These are phyloP conservation scores for Cardamine chenopodiifolia DNA, from an alignment of 345 rosid species.

Conservation along the genomic window DNA sequence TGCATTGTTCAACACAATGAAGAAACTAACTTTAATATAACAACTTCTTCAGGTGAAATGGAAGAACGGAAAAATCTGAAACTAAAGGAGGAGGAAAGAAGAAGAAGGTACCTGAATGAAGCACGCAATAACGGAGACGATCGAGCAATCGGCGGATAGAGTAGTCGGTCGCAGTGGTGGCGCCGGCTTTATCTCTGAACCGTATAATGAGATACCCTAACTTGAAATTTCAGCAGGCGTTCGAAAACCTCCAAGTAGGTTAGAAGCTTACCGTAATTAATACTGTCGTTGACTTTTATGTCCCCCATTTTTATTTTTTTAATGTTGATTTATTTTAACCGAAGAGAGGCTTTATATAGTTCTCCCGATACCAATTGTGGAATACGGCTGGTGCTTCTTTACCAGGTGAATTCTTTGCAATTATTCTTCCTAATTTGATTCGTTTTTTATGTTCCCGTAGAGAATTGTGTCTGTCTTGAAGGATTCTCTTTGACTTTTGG, in stretches of 20 bases:
- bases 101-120: constrained; percentile 23
- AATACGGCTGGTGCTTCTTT: background rate
- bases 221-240: background rate
- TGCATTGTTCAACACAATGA: background rate
- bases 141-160: constrained; percentile 23
- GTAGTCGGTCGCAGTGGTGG: constrained; percentile 31
- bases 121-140: constrained; percentile 8
- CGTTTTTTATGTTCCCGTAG: background rate
- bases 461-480: background rate
- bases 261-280: background rate
- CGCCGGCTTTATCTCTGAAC: constrained; percentile 31
- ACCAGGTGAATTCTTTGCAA: constrained; percentile 6
- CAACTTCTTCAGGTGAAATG: background rate
- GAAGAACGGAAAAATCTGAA: background rate
- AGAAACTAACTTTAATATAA: background rate
- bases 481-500: background rate
- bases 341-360: too few relatives aligned
- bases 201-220: constrained; percentile 25
- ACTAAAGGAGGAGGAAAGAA: constrained; percentile 4
- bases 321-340: too few relatives aligned
- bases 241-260: background rate
- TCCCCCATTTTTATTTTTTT: too few relatives aligned
- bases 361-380: background rate
- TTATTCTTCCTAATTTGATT: background rate
- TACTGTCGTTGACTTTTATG: background rate